Base-by-base conservation (phyloP, 2,329 filamentous ascomycete genomes). In the Colletotrichum paranaense region DNA sequence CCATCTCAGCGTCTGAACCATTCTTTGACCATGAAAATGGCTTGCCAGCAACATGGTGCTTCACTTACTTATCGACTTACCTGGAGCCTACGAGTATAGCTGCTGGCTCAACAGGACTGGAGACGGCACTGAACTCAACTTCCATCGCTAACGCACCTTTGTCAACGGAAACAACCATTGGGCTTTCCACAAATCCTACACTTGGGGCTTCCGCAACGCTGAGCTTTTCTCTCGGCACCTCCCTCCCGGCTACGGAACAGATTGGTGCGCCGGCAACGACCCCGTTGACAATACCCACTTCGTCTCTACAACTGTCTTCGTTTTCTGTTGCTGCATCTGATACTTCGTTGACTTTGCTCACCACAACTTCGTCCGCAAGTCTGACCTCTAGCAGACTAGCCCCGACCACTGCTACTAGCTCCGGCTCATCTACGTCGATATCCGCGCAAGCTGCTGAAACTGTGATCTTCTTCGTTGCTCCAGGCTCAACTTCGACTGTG, bases 11-110 rank as follows among this genome's bases (percentile, higher is more conserved):
- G 38, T 42, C 38, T 42, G 38, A 8, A 16, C 16, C 16, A 16
- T 7, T 16, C 38, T 42, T 9, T 8, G 22, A 46, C 4, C 35
- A 35, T 19, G 24, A 4, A 5, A 6, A 28, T 4, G 53, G 12
- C 22, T 30, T 32, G 11, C 7, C 53, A 12, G 55, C 11, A 28
- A 38, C 22, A 4, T 57, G 32, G n/a, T 66, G 63, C 63, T 42
- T 66, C 52, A 66, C 35, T 0, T 66, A 66, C 55, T 3, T 66
- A 6, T 66, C 53, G 22, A 66, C 63, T 2, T 66, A 57, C 16
- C 52, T 66, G 22, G 63, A 57, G 53, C 38, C 6, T 42, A 42
- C 14, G 5, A 7, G 2, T 5, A 49, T 35, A 14, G 22, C 16
- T 28, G 19, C 52, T 56, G 28, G 32, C 6, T 30, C 7, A 8